A percentile compares a stretch with the other conserved stretches of the same genome.
phyloP scores from a whole-genome alignment of 352 stramenopile species.

The Peronospora belbahrii region DNA sequence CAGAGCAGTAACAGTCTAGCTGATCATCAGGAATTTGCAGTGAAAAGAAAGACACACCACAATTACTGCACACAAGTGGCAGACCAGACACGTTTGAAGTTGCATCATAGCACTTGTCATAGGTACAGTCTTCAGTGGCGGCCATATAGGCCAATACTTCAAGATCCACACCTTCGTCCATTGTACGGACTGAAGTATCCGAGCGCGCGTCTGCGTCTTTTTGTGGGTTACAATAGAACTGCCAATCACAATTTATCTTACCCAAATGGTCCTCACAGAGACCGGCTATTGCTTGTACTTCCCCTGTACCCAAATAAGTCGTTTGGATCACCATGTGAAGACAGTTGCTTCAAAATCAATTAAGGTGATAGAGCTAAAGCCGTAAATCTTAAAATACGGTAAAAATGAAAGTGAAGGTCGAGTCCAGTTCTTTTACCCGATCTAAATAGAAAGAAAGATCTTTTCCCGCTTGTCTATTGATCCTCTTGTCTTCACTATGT shows the following conservation, averaged over 20 bases:
- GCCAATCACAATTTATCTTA: constrained; percentile 11
- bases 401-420: constrained; percentile 23
- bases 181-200: constrained; percentile 17
- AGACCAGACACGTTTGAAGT: constrained; percentile 43
- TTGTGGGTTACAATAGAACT: constrained; percentile 6
- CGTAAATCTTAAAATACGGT: constrained; percentile 6
- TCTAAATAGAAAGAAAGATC: constrained; percentile 1
- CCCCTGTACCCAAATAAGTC: constrained; percentile 1
- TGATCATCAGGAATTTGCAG: constrained; percentile 55
- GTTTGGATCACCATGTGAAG: constrained; percentile 18
- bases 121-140: constrained; percentile 8
- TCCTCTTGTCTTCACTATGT: constrained; percentile 12
- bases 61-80: constrained; percentile 75
- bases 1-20: constrained; percentile 76
- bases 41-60: constrained; percentile 76
- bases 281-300: constrained; percentile 7
- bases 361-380: too few relatives aligned
- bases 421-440: not conserved
- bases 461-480: constrained; percentile 6
- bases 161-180: constrained; percentile 36
- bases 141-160: constrained; percentile 33
- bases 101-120: constrained; percentile 5
- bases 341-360: not conserved
- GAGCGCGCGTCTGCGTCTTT: constrained; percentile 19
- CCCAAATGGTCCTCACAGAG: constrained; percentile 8